These are phyloP conservation scores for Suillus occidentalis DNA, from an alignment of 768 basidiomycete genomes.

Conservation along the genomic window DNA sequence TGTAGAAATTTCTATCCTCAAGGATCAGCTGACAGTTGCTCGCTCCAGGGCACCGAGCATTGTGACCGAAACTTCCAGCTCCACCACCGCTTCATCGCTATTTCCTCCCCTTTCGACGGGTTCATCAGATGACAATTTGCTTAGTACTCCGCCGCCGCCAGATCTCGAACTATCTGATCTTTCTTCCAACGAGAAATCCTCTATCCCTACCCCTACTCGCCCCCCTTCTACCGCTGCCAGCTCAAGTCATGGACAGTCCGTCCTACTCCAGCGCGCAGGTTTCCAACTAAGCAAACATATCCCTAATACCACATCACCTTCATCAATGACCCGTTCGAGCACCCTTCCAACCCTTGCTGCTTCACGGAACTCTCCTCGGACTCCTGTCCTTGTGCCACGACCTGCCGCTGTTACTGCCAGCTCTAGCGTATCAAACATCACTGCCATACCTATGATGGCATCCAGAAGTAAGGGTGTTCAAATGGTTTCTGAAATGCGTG, in stretches of 20 bases:
- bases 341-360: constrained; percentile 54
- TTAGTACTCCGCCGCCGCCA: constrained; percentile 57
- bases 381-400: constrained; percentile 39
- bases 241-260: constrained; percentile 42
- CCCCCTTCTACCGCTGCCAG: constrained; percentile 32
- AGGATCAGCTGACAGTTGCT: constrained; percentile 61
- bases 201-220: constrained; percentile 34
- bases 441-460: constrained; percentile 40
- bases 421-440: constrained; percentile 33
- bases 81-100: constrained; percentile 32
- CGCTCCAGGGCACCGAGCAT: constrained; percentile 32
- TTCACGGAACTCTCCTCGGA: constrained; percentile 48
- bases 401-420: constrained; percentile 40
- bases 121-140: constrained; percentile 52
- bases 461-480: constrained; percentile 83
- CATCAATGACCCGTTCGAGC: constrained; percentile 54
- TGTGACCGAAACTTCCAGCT: constrained; percentile 25
- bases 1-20: constrained; percentile 80
- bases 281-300: constrained; percentile 46
- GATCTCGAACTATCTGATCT: constrained; percentile 64
- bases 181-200: constrained; percentile 43
- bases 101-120: constrained; percentile 32
- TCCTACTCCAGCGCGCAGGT: constrained; percentile 51
- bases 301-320: constrained; percentile 42
- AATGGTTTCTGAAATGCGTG: constrained; percentile 92